A percentile compares a stretch with the other conserved stretches of the same genome.
Conservation (phyloP, 768 basidiomycete species). For the Megacollybia marginata region DNA sequence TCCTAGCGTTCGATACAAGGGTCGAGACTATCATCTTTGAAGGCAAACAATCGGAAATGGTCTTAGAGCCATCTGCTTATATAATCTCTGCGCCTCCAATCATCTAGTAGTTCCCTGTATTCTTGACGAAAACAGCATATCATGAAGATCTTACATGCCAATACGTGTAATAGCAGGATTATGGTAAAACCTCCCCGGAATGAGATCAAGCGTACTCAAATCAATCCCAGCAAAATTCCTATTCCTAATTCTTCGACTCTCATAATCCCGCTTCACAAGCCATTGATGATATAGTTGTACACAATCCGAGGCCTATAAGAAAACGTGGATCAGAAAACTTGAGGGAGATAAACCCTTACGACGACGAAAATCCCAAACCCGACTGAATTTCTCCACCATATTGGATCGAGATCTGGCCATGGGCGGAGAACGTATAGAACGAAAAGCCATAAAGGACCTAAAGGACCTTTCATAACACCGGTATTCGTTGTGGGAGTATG, state of each 20-base stretch:
- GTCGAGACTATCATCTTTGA: no score
- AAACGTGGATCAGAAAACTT: not conserved
- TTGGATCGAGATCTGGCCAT: conserved; percentile 30
- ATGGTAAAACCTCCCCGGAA: no score
- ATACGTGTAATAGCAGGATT: no score
- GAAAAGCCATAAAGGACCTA: not conserved
- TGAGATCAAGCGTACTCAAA: not conserved
- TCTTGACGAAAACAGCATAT: no score
- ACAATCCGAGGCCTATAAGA: not conserved
- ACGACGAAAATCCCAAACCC: conserved; percentile 42
- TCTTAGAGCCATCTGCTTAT: no score
- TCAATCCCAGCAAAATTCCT: not conserved
- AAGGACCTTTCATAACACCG: not conserved
- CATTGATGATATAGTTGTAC: not conserved
- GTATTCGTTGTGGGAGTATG: not conserved
- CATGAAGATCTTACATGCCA: no score
- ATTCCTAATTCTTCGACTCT: not conserved
- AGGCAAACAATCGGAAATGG: no score
- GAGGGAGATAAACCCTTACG: conserved; percentile 18
- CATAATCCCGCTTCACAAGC: not conserved
- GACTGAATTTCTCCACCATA: conserved; percentile 37
- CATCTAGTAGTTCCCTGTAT: not conserved
- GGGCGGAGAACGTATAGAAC: not conserved
- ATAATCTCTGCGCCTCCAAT: not conserved
- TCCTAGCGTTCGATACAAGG: no score